Percentiles rank a stretch among this genome's conserved stretches.
Evolutionary conservation across 305 asterid genomes (phyloP).

Genomic region (Withania somnifera): DNA sequence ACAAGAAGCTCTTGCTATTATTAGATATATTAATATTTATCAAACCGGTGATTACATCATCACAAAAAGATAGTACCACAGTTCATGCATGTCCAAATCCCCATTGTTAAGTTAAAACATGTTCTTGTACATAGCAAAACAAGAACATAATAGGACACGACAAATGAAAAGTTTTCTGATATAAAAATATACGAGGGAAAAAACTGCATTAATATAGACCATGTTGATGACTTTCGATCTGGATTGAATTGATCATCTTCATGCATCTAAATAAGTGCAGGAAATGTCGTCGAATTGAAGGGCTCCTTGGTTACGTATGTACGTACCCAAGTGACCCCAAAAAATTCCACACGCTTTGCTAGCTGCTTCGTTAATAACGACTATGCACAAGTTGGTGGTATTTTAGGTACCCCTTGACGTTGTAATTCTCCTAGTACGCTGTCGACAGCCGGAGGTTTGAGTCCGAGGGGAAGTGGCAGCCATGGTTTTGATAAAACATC

Average conservation of each 20-base stretch:
- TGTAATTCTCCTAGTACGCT: slow-evolving; percentile 67
- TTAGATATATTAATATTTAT: neutral
- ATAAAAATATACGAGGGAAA: neutral
- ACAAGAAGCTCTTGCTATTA: slow-evolving; percentile 1
- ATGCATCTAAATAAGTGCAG: slow-evolving; percentile 13
- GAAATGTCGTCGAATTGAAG: slow-evolving; percentile 65
- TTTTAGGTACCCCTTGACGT: slow-evolving; percentile 63
- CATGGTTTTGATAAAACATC: slow-evolving; percentile 80
- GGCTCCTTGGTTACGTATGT: neutral
- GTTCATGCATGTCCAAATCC: slow-evolving; percentile 12
- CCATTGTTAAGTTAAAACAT: slow-evolving; percentile 12
- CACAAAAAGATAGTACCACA: neutral
- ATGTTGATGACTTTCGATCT: neutral
- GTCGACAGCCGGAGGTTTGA: slow-evolving; percentile 66
- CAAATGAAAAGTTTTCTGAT: neutral
- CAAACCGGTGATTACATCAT: neutral
- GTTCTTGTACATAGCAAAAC: slow-evolving; percentile 22
- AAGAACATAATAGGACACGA: slow-evolving; percentile 8
- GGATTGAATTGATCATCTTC: neutral
- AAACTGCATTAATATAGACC: neutral
- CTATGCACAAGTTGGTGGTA: slow-evolving; percentile 56
- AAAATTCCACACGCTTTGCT: neutral
- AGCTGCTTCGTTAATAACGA: neutral
- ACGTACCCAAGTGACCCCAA: neutral
- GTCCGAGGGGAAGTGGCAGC: slow-evolving; percentile 82